Base-by-base conservation (phyloP, 768 basidiomycete species). In the Phlebiopsis gigantea region DNA sequence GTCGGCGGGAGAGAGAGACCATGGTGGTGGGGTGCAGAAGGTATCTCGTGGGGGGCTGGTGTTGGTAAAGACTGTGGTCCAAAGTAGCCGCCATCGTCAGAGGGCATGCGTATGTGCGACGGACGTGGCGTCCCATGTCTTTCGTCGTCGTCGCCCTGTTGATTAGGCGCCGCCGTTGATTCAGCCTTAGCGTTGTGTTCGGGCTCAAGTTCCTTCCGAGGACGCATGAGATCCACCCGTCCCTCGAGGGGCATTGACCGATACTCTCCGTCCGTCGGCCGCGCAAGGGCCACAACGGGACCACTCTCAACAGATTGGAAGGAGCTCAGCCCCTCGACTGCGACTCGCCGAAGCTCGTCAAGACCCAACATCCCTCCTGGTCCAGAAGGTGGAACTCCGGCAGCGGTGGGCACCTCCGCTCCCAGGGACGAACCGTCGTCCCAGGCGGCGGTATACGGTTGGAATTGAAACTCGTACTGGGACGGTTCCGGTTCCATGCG, bases 201-300 rank as follows among this genome's bases (percentile, higher is more conserved):
- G 4, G 50, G 57, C 6, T 53, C 52, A 26, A 46, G 55, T 42
- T 60, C 58, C 25, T 64, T 63, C 45, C 63, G 67, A 4, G 82
- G 87, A 55, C 86, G 82, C 78, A 97, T 88, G 63, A 98, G 76
- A 66, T 96, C 93, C 55, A 95, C 77, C 46, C 94, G 85, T 5
- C 94, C 94, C 57, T 91, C 88, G 21, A 97, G 75, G 15, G 95
- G 95, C 72, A 98, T 71, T 50, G 81, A 86, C 55, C 75, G 78
- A 68, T 97, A 98, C 61, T 84, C 79, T 30, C 90, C 92, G 66
- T 88, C 82, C 5, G 78, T 79, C 14, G 62, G 51, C 19, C 42
- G 52, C 24, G 53, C 52, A 43, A 22, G 53, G 45, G 53, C 34
- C 46, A 46, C 43, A 58, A 22, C 46, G 14, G 29, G 45, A 53